Evolutionary conservation across 306 rosid genomes (phyloP).

Genomic region (Herpetospermum pedunculosum): DNA sequence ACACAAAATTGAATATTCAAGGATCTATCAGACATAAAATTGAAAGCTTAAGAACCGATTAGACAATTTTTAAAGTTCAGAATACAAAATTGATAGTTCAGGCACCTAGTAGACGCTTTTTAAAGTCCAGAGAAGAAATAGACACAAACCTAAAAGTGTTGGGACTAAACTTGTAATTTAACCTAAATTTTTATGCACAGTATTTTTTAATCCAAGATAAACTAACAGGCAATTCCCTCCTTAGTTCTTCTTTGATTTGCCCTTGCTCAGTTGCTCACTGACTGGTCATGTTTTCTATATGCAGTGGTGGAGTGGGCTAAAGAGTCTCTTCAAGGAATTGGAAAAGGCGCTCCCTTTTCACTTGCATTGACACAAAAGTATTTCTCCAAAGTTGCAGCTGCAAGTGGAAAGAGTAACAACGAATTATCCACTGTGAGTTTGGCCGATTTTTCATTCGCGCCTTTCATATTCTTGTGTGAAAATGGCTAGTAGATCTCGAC

Average conservation of each 20-base stretch:
- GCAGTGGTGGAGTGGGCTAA: conserved; percentile 86
- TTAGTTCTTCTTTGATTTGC: neutral
- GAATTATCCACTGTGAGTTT: conserved; percentile 67
- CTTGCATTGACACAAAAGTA: conserved; percentile 65
- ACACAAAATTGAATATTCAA: no score
- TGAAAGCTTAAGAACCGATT: no score
- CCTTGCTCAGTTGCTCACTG: neutral
- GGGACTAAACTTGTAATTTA: no score
- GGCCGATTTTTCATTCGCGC: neutral
- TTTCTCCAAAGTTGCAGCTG: conserved; percentile 72
- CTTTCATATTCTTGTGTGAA: neutral
- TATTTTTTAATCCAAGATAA: neutral
- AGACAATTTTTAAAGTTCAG: no score
- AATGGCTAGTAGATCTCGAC: neutral
- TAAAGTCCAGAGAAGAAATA: no score
- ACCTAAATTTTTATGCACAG: neutral
- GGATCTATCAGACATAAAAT: no score
- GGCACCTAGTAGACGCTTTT: no score
- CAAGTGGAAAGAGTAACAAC: conserved; percentile 31
- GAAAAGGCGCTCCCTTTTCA: conserved; percentile 93
- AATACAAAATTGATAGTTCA: no score
- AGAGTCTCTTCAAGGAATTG: conserved; percentile 88
- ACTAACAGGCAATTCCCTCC: neutral
- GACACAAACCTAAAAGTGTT: no score
- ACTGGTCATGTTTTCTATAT: conserved; percentile 9